These are phyloP conservation scores for Lavandula angustifolia DNA, from an alignment of 257 asterid genomes.

Conservation along the genomic window DNA sequence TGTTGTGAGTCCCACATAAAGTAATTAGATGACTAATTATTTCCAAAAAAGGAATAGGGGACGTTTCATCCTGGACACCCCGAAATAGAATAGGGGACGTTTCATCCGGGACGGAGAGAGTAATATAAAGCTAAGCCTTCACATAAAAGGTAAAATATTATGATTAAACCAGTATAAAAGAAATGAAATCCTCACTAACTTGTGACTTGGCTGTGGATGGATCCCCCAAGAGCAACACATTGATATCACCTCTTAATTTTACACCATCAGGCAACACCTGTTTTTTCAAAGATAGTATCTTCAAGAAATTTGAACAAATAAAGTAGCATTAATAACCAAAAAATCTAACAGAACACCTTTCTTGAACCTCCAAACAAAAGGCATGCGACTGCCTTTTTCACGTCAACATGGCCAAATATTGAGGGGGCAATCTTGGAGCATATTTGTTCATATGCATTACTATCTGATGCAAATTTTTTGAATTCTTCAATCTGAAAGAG, in stretches of 20 bases:
- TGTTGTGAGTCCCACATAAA: no score
- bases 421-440: slow-evolving; percentile 95
- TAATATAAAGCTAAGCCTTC: no score
- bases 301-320: slow-evolving; percentile 20
- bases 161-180: background rate
- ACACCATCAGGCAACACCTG: slow-evolving; percentile 97
- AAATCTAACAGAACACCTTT: slow-evolving; percentile 54
- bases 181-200: slow-evolving; percentile 47
- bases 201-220: slow-evolving; percentile 99
- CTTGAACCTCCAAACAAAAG: slow-evolving; percentile 98
- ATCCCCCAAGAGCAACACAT: slow-evolving; percentile 94
- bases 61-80: no score
- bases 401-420: slow-evolving; percentile 89
- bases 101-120: no score
- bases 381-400: slow-evolving; percentile 94
- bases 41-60: no score
- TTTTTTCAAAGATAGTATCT: slow-evolving; percentile 30
- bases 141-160: background rate
- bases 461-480: slow-evolving; percentile 85
- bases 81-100: no score
- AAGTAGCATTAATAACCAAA: slow-evolving; percentile 15
- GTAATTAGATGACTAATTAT: no score
- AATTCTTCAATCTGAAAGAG: slow-evolving; percentile 56
- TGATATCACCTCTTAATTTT: slow-evolving; percentile 94
- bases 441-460: slow-evolving; percentile 68